Conservation (phyloP, 176 grass and related monocot species). For the Thinopyrum elongatum region DNA sequence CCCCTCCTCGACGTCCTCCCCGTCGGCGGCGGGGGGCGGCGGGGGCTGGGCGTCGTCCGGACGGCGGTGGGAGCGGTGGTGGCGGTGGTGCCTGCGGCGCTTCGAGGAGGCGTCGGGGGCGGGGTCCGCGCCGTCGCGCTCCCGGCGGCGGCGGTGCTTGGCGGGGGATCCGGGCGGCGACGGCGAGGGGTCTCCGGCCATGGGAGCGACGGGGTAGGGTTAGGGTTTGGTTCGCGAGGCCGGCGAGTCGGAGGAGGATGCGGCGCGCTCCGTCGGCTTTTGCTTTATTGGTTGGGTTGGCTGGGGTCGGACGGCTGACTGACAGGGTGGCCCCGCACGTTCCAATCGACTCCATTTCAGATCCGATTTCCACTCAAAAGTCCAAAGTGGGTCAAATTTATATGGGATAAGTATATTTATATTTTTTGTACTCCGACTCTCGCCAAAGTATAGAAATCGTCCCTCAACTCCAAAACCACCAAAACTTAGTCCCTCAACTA, state of each 20-base stretch:
- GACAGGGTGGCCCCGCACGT: not conserved
- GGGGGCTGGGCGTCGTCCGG: not conserved
- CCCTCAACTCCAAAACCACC: too few species aligned
- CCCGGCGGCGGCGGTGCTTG: slow-evolving; percentile 58
- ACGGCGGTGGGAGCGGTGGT: slow-evolving; percentile 20
- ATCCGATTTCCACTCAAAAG: not conserved
- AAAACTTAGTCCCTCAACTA: too few species aligned
- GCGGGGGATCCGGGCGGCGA: slow-evolving; percentile 21
- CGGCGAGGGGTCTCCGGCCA: slow-evolving; percentile 38
- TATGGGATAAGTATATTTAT: too few species aligned
- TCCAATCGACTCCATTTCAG: not conserved
- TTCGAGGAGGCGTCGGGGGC: slow-evolving; percentile 48
- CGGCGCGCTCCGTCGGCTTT: not conserved
- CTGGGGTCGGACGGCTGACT: not conserved
- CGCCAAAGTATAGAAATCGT: too few species aligned
- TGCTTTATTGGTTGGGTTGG: not conserved
- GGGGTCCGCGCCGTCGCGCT: not conserved
- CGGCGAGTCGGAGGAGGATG: not conserved
- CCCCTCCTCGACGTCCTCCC: slow-evolving; percentile 75
- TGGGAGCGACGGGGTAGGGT: slow-evolving; percentile 25
- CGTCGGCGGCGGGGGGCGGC: slow-evolving; percentile 7
- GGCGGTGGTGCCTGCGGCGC: slow-evolving; percentile 56
- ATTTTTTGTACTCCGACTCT: too few species aligned
- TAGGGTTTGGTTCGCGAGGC: slow-evolving; percentile 47
- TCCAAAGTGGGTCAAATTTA: too few species aligned